Evolutionary conservation across 805 yeast species (phyloP).

Genomic region (Sugiyamaella marilandica): DNA sequence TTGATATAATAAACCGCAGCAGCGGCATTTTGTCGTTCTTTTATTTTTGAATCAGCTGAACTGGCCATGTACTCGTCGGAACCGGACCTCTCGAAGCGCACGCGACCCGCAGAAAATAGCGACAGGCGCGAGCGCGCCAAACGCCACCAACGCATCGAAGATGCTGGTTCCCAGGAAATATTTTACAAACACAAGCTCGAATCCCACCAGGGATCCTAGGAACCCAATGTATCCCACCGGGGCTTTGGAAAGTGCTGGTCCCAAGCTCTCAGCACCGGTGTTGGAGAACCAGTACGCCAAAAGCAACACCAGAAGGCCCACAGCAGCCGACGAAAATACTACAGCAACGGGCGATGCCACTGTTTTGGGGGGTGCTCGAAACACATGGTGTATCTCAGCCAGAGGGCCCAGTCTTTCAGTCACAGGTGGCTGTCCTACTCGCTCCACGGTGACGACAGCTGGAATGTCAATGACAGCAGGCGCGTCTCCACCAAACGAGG

Average conservation of each 20-base stretch:
- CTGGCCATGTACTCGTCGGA: slow-evolving; percentile 24
- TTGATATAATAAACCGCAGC: not conserved
- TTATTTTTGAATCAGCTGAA: slow-evolving; percentile 5
- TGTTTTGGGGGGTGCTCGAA: slow-evolving; percentile 50
- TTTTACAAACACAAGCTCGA: slow-evolving; percentile 50
- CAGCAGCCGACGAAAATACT: slow-evolving; percentile 44
- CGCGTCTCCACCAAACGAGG: slow-evolving; percentile 27
- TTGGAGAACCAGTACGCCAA: slow-evolving; percentile 32
- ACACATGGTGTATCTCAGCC: slow-evolving; percentile 62
- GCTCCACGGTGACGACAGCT: slow-evolving; percentile 16
- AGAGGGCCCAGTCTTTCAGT: slow-evolving; percentile 36
- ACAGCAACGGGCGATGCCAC: slow-evolving; percentile 49
- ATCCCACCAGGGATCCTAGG: slow-evolving; percentile 43
- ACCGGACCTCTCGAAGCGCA: slow-evolving; percentile 46
- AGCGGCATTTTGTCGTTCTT: not conserved
- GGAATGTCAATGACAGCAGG: slow-evolving; percentile 19
- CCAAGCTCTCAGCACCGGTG: slow-evolving; percentile 27
- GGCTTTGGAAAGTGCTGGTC: slow-evolving; percentile 19
- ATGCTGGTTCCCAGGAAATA: slow-evolving; percentile 59
- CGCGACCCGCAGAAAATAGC: slow-evolving; percentile 60
- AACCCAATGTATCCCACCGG: slow-evolving; percentile 41
- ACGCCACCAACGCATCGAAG: slow-evolving; percentile 50
- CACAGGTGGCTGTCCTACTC: slow-evolving; percentile 10
- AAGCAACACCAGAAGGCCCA: slow-evolving; percentile 40
- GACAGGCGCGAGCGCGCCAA: slow-evolving; percentile 47